Conservation (phyloP, 1,284 basidiomycete genomes). For the Irpex sp. region DNA sequence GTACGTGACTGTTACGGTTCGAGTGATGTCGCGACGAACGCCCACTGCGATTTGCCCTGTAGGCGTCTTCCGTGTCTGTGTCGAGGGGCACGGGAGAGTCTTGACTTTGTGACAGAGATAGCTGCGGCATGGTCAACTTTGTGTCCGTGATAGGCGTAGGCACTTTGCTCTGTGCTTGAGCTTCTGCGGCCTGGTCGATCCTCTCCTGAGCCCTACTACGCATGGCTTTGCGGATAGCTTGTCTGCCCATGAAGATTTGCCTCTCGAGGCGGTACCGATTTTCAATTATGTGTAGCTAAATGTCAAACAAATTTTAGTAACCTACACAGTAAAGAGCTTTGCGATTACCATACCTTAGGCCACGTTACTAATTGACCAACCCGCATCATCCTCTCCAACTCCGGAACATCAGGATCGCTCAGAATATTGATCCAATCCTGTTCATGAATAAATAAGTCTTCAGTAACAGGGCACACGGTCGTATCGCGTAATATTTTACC, state of each 20-base stretch:
- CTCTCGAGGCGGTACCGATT: conserved; percentile 81
- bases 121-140: conserved; percentile 1
- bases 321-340: not conserved
- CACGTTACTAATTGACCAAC: conserved; percentile 92
- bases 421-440: conserved; percentile 85
- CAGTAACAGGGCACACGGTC: too few species aligned
- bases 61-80: conserved; percentile 19
- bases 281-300: conserved; percentile 85
- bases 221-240: conserved; percentile 58
- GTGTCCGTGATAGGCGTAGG: conserved; percentile 16
- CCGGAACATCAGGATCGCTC: conserved; percentile 78
- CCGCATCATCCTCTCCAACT: conserved; percentile 80
- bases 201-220: conserved; percentile 28
- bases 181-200: conserved; percentile 14
- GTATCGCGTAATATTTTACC: conserved; percentile 37
- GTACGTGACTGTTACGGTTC: not conserved
- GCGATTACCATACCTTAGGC: conserved; percentile 68
- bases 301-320: not conserved
- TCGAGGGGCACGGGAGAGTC: conserved; percentile 11
- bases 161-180: conserved; percentile 21
- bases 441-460: too few species aligned
- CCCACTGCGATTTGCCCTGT: conserved; percentile 27
- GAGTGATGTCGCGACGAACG: not conserved
- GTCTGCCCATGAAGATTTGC: conserved; percentile 80
- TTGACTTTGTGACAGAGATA: conserved; percentile 3